Percentiles rank a stretch among this genome's conserved stretches.
phyloP scores from a whole-genome alignment of 2,329 filamentous ascomycete genomes.

The Aspergillus chevalieri region DNA sequence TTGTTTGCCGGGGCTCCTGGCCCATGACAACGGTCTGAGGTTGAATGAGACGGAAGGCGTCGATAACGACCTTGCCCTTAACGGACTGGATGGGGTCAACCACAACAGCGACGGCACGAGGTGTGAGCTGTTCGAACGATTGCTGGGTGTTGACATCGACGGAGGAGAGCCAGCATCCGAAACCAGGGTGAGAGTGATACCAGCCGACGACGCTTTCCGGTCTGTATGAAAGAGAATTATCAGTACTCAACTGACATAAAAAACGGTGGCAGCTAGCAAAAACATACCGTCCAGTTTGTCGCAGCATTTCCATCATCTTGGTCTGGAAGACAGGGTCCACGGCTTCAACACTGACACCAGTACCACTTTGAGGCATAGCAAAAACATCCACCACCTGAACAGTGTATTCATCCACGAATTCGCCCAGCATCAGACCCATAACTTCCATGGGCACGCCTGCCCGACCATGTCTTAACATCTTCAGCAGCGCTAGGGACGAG shows the following conservation, averaged over 20 bases:
- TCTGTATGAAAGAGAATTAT: conserved; percentile 41
- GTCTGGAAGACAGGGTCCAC: conserved; percentile 98
- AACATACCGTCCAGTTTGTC: conserved; percentile 84
- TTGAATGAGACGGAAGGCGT: conserved; percentile 97
- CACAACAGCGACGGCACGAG: conserved; percentile 92
- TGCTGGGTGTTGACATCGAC: conserved; percentile 99
- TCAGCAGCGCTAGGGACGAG: conserved; percentile 89
- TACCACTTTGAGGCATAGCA: conserved; percentile 98
- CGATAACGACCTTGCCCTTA: conserved; percentile 98
- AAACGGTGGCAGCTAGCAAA: background rate
- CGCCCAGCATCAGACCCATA: conserved; percentile 98
- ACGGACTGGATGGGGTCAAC: conserved; percentile 98
- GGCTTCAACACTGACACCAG: conserved; percentile 94
- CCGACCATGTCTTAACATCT: conserved; percentile 96
- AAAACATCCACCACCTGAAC: conserved; percentile 98
- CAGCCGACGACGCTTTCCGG: conserved; percentile 96
- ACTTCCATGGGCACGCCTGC: conserved; percentile 99
- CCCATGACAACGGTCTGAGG: conserved; percentile 96
- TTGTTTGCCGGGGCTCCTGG: conserved; percentile 95
- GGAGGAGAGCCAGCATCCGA: conserved; percentile 97
- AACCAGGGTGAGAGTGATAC: conserved; percentile 99
- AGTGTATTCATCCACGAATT: conserved; percentile 98
- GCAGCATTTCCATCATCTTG: conserved; percentile 99
- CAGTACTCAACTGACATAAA: conserved; percentile 3
- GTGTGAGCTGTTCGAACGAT: conserved; percentile 98